Evolutionary conservation across 192 early-diverging fungal genomes (phyloP), one percentile per base, ranked within the genome.

Genomic region (Diversispora epigaea): DNA sequence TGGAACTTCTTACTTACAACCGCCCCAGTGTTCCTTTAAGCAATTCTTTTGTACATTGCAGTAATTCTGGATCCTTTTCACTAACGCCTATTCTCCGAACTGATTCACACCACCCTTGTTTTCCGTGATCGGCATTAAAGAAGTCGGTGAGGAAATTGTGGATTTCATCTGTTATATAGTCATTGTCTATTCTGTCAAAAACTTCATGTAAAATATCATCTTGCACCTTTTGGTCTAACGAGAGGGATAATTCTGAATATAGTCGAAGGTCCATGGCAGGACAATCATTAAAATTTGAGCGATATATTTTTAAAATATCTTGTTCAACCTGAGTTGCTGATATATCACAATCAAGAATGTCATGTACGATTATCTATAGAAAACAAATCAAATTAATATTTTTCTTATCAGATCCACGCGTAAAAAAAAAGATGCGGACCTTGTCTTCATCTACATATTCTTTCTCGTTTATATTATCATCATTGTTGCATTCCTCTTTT

Each of bases 131-230:
- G 40, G 66, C 19, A 68, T 68, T 68, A 68, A 68, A 50, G 3
- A 68, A 70, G 47, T 70, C 50, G 3, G 52, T 56, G 12, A 69
- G 52, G 40, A 41, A 65, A 65, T 65, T 41, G 41, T 65, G 63
- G 4, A 61, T 61, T 61, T 65, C 63, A 65, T 65, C 63, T 65
- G 63, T 65, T 40, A 65, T 41, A 65, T 70, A 70, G 55, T 70
- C 46, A 19, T 68, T 50, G 22, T 68, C 49, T 70, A 70, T 70
- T 15, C 41, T 32, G 0, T 70, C 68, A 41, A 55, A 70, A 56
- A 70, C 50, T 70, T 70, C 52, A 70, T 70, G 68, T 7, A 70
- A 5, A 70, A 70, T 39, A 6, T 43, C 11, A 70, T 56, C 68
- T 14, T 70, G 52, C 9, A 70, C 52, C 17, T 70, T 41, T 43